A percentile compares a stretch with the other conserved stretches of the same genome.
These are phyloP conservation scores for Theileria sp. DNA, from an alignment of 169 alveolate species.

Conservation along the genomic window DNA sequence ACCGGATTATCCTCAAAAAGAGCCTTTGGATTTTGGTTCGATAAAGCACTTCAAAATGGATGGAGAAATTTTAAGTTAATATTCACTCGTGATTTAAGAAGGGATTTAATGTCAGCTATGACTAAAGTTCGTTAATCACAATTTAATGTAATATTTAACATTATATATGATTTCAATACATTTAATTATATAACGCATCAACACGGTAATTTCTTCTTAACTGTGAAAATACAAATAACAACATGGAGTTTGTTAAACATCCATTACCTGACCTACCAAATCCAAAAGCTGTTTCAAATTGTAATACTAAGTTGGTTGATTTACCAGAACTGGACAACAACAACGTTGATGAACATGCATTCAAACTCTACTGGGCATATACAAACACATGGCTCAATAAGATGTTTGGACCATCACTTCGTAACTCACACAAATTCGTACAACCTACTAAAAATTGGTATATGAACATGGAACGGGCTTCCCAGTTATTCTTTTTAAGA, in stretches of 20 bases:
- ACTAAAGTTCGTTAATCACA: no score
- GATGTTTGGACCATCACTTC: slow-evolving; percentile 35
- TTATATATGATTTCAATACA: no score
- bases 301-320: slow-evolving; percentile 44
- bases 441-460: slow-evolving; percentile 55
- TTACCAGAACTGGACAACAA: slow-evolving; percentile 47
- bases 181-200: no score
- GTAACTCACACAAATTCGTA: slow-evolving; percentile 9
- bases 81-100: no score
- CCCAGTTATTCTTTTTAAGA: slow-evolving; percentile 54
- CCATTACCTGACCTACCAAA: slow-evolving; percentile 54
- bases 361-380: slow-evolving; percentile 62
- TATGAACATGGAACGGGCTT: slow-evolving; percentile 35
- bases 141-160: no score
- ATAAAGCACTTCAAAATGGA: not conserved
- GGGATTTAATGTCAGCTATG: no score
- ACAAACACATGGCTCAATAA: slow-evolving; percentile 58
- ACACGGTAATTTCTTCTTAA: slow-evolving; percentile 7
- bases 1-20: not conserved
- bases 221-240: not conserved
- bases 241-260: not conserved
- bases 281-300: slow-evolving; percentile 29
- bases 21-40: slow-evolving; percentile 18
- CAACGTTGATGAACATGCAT: slow-evolving; percentile 35
- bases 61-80: no score